phyloP scores from a whole-genome alignment of 257 asterid genomes.

The Voacanga thouarsii region DNA sequence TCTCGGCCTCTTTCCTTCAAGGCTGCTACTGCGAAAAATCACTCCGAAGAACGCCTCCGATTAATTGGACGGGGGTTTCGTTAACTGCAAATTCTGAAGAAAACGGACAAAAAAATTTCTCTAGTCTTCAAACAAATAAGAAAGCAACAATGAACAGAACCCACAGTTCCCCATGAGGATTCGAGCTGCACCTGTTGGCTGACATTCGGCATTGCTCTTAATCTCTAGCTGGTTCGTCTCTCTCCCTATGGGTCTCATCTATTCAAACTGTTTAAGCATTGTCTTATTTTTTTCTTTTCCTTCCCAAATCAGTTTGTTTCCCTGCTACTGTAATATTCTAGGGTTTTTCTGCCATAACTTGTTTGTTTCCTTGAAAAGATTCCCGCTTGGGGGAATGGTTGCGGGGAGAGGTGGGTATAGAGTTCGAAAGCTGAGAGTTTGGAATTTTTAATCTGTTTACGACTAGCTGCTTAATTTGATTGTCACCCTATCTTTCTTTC shows the following conservation, averaged over 20 bases:
- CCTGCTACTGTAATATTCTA: background rate
- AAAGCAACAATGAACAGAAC: background rate
- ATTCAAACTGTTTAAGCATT: background rate
- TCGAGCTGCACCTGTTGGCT: background rate
- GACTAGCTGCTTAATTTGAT: background rate
- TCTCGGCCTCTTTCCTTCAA: background rate
- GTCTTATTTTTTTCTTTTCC: background rate
- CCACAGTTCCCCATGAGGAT: background rate
- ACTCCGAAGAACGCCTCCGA: background rate
- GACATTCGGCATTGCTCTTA: background rate
- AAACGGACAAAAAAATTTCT: background rate
- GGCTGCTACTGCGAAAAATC: background rate
- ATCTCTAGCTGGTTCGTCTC: slow-evolving; percentile 3
- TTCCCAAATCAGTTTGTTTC: background rate
- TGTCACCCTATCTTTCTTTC: background rate
- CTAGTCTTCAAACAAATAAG: background rate
- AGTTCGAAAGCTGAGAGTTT: slow-evolving; percentile 1
- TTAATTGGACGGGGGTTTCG: background rate
- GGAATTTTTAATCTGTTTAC: background rate
- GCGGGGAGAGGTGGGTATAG: background rate
- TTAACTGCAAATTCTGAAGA: background rate
- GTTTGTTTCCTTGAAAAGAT: background rate
- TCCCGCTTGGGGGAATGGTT: background rate
- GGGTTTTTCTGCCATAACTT: background rate
- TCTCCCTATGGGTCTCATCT: background rate